Evolutionary conservation across 1,284 basidiomycete genomes (phyloP), one percentile per base, ranked within the genome.

Genomic region (Heterobasidion irregulare): DNA sequence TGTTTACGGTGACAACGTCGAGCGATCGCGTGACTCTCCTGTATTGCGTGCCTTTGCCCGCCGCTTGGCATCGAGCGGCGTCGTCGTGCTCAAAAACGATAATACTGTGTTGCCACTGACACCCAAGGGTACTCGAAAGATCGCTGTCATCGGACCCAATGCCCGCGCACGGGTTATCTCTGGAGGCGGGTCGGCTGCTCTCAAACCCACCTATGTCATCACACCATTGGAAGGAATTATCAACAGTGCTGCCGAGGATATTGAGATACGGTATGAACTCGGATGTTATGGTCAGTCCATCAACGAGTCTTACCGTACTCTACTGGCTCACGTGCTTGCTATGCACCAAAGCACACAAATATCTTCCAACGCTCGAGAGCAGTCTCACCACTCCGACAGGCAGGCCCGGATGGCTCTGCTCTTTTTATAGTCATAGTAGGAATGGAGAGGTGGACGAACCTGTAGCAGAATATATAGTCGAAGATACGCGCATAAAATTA

Each of bases 141-240:
- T 91, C 48, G 87, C 86, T 0, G 82, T 93, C 53, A 77, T 92
- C 35, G 90, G 90, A 4, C 81, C 82, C 0, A 92, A 90, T 63
- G 88, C 88, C 18, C 84, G 86, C 62, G 79, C 81, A 2, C 65
- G 76, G 18, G 77, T 86, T 7, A 72, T 86, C 8, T 85, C 84
- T 15, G 90, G 90, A 26, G 90, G 89, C 33, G 89, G 90, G 2
- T 85, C 83, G 15, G 89, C 89, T 0, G 76, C 83, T 2, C 73
- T 93, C 26, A 84, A 84, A 59, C 73, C 89, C 0, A 84, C 84
- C 7, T 92, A 84, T 68, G 84, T 85, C 58, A 68, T 88, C 49
- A 80, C 81, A 1, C 87, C 89, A 0, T 84, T 82, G 63, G 80
- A 90, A 32, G 89, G 85, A 1, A 84, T 93, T 44, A 71, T 77